Base-by-base conservation (phyloP, 768 basidiomycete genomes). In the Amanita molliuscula region DNA sequence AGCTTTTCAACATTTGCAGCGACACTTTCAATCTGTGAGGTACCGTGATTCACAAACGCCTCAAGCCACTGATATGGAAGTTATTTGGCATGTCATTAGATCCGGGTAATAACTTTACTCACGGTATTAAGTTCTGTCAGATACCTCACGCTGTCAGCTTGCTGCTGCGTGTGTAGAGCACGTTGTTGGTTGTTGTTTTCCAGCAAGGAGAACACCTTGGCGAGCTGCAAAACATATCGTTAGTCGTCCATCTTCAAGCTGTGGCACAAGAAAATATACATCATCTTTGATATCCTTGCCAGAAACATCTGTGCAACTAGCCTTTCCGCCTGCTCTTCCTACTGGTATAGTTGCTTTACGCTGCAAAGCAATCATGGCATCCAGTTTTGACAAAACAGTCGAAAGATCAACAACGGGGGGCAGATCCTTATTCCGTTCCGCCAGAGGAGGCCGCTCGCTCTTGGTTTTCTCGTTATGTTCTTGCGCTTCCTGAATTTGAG, bases 101-200 rank as follows among this genome's bases (percentile, higher is more conserved):
- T 16, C 11, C 15, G 13, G 23, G 21, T 28, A 13, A 13, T 29
- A 20, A 28, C 11, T 18, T 38, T 23, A 62, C 76, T 52, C 53
- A 83, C 86, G 50, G 70, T 68, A 58, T 88, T 88, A 33, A 89
- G 71, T 58, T 88, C 84, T 54, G 84, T 84, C 29, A 90, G 73
- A 61, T 89, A 89, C 18, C 86, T 76, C 53, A 82, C 79, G 53
- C 77, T 85, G 55, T 88, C 88, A 4, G 74, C 72, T 59, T 88
- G 85, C 58, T 84, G 82, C 47, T 79, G 76, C n/a, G 70, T 59
- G 55, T 78, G 75, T 6, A 74, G 52, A 3, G 63, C 67, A 23
- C 73, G 74, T 53, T 78, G 74, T 16, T 62, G 67, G 51, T 71
- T 66, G 8, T 77, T 78, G 21, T 68, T 65, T 47, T 68, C 68